Conservation (phyloP, 345 rosid species). For the Schrenkiella parvula region DNA sequence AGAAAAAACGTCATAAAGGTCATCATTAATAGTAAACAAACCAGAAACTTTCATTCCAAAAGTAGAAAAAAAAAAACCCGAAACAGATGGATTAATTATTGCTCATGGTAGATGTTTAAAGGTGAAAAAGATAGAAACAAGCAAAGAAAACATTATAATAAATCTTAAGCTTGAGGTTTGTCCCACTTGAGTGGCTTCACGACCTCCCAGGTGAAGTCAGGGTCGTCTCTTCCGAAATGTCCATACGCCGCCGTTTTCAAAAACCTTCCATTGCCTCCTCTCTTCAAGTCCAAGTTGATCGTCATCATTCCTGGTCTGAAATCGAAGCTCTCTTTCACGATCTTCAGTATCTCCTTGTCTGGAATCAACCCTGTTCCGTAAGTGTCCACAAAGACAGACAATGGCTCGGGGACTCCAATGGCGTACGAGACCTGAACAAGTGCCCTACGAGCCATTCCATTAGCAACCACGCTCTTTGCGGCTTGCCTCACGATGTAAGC, state of each 20-base stretch:
- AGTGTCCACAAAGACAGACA: slow-evolving; percentile 37
- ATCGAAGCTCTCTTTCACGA: slow-evolving; percentile 38
- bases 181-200: slow-evolving; percentile 42
- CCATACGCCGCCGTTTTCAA: slow-evolving; percentile 42
- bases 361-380: slow-evolving; percentile 36
- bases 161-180: slow-evolving; percentile 35
- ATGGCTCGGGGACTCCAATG: slow-evolving; percentile 38
- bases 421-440: slow-evolving; percentile 41
- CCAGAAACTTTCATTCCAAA: slow-evolving; percentile 12
- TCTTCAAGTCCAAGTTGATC: slow-evolving; percentile 39
- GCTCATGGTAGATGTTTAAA: slow-evolving; percentile 7
- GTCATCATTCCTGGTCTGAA: slow-evolving; percentile 43
- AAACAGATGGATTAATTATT: slow-evolving; percentile 22
- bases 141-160: background rate
- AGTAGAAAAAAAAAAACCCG: background rate
- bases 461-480: slow-evolving; percentile 36
- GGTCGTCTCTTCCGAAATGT: slow-evolving; percentile 42
- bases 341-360: slow-evolving; percentile 40
- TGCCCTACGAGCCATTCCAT: slow-evolving; percentile 38
- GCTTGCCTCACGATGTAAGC: slow-evolving; percentile 40
- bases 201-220: slow-evolving; percentile 44
- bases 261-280: slow-evolving; percentile 42
- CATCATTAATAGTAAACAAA: background rate
- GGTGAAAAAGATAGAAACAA: background rate
- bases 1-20: background rate